Percentiles rank a stretch among this genome's conserved stretches.
phyloP scores from a whole-genome alignment of 2,329 filamentous ascomycete species.

The Mycosphaerella arachidis region DNA sequence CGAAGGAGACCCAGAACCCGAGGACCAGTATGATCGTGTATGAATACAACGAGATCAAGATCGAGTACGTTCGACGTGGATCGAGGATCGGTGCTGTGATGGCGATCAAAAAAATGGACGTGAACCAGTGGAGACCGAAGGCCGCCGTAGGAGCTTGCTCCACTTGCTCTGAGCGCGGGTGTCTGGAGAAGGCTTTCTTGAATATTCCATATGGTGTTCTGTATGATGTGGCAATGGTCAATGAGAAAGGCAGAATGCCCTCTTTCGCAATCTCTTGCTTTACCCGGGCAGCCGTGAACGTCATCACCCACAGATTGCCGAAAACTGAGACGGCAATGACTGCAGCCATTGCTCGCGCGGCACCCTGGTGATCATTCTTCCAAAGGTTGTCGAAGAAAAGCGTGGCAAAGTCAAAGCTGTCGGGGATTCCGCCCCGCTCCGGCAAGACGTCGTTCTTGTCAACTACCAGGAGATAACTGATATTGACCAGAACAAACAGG shows the following conservation, averaged over 20 bases:
- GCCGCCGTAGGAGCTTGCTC: constrained; percentile 38
- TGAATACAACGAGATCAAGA: constrained; percentile 37
- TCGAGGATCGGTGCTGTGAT: constrained; percentile 28
- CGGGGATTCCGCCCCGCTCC: constrained; percentile 1
- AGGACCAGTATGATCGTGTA: constrained; percentile 38
- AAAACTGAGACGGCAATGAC: constrained; percentile 52
- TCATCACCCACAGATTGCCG: constrained; percentile 56
- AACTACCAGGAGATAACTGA: constrained; percentile 33
- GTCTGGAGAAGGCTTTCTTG: constrained; percentile 16
- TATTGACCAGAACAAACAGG: constrained; percentile 25
- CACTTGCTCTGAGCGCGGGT: constrained; percentile 15
- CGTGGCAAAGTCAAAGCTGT: constrained; percentile 23
- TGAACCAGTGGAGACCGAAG: constrained; percentile 38
- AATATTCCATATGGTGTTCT: constrained; percentile 27
- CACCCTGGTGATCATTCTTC: constrained; percentile 12
- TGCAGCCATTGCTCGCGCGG: constrained; percentile 41
- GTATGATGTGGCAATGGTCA: constrained; percentile 42
- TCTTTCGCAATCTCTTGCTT: constrained; percentile 60
- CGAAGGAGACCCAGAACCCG: constrained; percentile 27
- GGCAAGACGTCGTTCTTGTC: constrained; percentile 17
- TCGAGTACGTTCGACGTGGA: constrained; percentile 27
- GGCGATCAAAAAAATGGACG: constrained; percentile 33
- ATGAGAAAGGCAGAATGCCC: constrained; percentile 49
- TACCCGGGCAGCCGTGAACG: constrained; percentile 53
- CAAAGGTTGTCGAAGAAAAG: constrained; percentile 29